Percentiles rank a stretch among this genome's conserved stretches.
These are phyloP conservation scores for Neofusicoccum cordaticola DNA, from an alignment of 2,329 filamentous ascomycete genomes.

Conservation along the genomic window DNA sequence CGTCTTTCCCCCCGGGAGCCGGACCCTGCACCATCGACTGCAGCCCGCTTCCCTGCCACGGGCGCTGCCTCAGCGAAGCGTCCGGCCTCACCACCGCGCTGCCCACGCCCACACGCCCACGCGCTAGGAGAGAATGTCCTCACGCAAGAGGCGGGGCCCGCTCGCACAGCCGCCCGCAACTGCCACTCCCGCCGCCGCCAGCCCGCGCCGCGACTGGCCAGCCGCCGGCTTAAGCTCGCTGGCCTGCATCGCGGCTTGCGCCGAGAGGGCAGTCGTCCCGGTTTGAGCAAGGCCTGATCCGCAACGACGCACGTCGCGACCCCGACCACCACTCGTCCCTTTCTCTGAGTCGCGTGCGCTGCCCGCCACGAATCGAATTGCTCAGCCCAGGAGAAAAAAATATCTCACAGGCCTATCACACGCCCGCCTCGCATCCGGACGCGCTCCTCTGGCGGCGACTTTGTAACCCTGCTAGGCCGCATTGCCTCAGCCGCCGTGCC, in stretches of 20 bases:
- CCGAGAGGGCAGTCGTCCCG: not conserved
- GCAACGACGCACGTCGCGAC: conserved; percentile 3
- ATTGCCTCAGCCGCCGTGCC: not conserved
- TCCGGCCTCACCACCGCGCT: too few species aligned
- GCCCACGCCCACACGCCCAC: not conserved
- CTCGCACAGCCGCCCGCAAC: conserved; percentile 2
- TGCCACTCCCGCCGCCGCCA: not conserved
- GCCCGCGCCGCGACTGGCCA: too few species aligned
- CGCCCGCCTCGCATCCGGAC: not conserved
- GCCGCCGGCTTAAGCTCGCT: too few species aligned
- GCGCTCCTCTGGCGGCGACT: not conserved
- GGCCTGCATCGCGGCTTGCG: not conserved
- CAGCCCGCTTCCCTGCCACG: not conserved
- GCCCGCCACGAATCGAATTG: not conserved
- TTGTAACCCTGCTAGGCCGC: conserved; percentile 6
- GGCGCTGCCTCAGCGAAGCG: not conserved
- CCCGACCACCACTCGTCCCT: not conserved
- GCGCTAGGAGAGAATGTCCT: not conserved
- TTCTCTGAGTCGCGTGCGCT: not conserved
- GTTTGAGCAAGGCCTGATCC: not conserved
- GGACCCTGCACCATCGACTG: not conserved
- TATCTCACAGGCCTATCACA: not conserved
- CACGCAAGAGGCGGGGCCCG: not conserved
- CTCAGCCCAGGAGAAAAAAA: not conserved
- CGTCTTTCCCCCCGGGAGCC: conserved; percentile 3